Conservation (phyloP, 1,139 yeast genomes). For the Trichomonascaceae sp. region DNA sequence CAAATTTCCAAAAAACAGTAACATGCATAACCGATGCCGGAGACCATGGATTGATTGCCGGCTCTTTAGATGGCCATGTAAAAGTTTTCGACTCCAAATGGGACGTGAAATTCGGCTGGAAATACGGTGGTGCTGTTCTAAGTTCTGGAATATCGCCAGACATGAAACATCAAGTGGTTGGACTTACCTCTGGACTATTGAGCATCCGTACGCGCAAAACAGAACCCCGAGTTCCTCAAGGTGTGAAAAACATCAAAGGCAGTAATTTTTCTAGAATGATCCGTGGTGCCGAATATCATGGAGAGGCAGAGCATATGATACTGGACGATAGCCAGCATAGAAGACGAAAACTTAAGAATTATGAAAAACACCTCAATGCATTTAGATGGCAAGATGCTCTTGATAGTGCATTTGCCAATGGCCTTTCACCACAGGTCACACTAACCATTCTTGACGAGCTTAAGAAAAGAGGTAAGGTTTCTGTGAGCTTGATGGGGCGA, state of each 20-base stretch:
- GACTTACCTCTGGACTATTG: conserved; percentile 81
- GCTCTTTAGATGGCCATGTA: conserved; percentile 95
- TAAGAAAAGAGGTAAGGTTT: conserved; percentile 79
- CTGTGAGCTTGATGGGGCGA: conserved; percentile 69
- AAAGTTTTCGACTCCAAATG: conserved; percentile 85
- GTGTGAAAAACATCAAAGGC: conserved; percentile 38
- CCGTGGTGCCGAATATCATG: conserved; percentile 85
- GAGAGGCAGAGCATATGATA: conserved; percentile 77
- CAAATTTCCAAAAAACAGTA: conserved; percentile 88
- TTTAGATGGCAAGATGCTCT: conserved; percentile 92
- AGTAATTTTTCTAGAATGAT: conserved; percentile 68
- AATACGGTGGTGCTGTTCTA: conserved; percentile 87
- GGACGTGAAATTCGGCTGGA: conserved; percentile 97
- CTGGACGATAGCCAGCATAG: conserved; percentile 44
- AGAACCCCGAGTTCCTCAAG: conserved; percentile 51
- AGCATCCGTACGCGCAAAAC: conserved; percentile 84
- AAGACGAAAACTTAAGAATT: conserved; percentile 62
- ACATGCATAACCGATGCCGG: conserved; percentile 61
- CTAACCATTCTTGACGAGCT: conserved; percentile 78
- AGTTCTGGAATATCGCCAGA: conserved; percentile 88
- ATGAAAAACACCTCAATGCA: conserved; percentile 76
- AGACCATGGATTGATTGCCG: conserved; percentile 74
- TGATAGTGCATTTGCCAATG: conserved; percentile 75
- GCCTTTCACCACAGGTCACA: conserved; percentile 72
- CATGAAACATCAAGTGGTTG: conserved; percentile 88